Conservation (phyloP, 2,329 filamentous ascomycete genomes). For the Pseudogymnoascus sp. region DNA sequence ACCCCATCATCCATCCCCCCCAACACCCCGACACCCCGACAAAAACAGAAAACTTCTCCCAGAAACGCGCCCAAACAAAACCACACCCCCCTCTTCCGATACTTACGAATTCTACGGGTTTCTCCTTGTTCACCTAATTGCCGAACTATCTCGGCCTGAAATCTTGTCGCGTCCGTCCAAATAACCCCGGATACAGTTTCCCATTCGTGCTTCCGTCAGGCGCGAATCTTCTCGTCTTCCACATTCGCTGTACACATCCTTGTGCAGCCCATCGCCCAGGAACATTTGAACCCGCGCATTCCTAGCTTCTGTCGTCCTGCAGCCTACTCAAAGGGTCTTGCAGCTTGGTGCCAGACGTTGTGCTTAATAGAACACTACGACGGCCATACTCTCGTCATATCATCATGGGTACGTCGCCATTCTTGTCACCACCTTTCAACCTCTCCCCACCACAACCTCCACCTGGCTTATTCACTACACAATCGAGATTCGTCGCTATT, state of each 20-base stretch:
- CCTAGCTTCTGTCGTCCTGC: constrained; percentile 6
- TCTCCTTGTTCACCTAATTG: background rate
- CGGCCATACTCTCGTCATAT: background rate
- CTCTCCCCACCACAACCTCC: background rate
- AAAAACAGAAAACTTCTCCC: constrained; percentile 7
- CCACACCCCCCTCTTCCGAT: background rate
- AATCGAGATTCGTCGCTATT: constrained; percentile 10
- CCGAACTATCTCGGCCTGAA: background rate
- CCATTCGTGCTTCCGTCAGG: constrained; percentile 9
- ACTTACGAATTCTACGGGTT: background rate
- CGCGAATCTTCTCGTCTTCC: constrained; percentile 2
- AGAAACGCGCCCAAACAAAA: background rate
- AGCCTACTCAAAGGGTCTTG: constrained; percentile 9
- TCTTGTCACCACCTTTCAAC: constrained; percentile 2
- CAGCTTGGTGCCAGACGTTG: constrained; percentile 7
- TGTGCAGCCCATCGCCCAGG: constrained; percentile 6
- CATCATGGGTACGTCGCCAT: constrained; percentile 11
- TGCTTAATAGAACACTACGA: constrained; percentile 4
- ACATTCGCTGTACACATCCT: constrained; percentile 7
- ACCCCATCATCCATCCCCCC: background rate
- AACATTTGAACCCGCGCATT: constrained; percentile 7
- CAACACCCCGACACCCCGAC: background rate
- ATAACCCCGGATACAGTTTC: background rate
- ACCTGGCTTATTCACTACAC: background rate
- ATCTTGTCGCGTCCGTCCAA: background rate